Evolutionary conservation across 2,329 filamentous ascomycete species (phyloP).

Genomic region (Microcyclospora pomicola): DNA sequence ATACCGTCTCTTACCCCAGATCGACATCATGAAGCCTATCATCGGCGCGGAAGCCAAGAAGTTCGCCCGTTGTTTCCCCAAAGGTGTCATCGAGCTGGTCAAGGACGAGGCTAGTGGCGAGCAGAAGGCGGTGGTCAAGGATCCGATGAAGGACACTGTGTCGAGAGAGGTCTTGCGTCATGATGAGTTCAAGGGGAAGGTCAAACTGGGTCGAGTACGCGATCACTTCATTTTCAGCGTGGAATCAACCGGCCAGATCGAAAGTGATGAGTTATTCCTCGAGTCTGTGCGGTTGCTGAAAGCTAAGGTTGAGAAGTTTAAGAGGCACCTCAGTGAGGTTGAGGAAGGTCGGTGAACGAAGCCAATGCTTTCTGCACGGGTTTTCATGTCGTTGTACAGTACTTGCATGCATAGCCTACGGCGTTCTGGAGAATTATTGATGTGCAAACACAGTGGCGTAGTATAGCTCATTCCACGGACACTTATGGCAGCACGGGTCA

Average conservation of each 20-base stretch:
- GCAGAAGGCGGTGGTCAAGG: conserved; percentile 70
- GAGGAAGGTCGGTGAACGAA: conserved; percentile 18
- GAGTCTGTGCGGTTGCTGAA: conserved; percentile 77
- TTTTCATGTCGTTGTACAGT: too few species aligned
- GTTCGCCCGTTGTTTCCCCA: conserved; percentile 78
- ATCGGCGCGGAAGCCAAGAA: conserved; percentile 75
- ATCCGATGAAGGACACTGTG: conserved; percentile 90
- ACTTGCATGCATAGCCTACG: too few species aligned
- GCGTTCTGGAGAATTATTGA: too few species aligned
- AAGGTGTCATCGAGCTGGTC: conserved; percentile 72
- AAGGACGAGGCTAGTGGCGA: conserved; percentile 54
- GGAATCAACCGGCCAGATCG: conserved; percentile 89
- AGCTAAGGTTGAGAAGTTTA: conserved; percentile 63
- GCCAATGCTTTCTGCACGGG: too few species aligned
- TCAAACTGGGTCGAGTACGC: conserved; percentile 74
- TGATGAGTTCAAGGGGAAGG: conserved; percentile 86
- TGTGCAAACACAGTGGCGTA: too few species aligned
- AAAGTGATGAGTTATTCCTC: conserved; percentile 85
- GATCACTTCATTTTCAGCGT: conserved; percentile 97
- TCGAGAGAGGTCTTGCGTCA: conserved; percentile 86
- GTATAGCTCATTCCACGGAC: too few species aligned
- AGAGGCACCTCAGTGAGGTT: conserved; percentile 48
- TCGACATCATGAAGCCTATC: conserved; percentile 72
- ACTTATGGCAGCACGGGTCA: too few species aligned
- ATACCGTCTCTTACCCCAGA: conserved; percentile 80